phyloP scores from a whole-genome alignment of 2,329 filamentous ascomycete genomes.

The Fusarium anguioides region DNA sequence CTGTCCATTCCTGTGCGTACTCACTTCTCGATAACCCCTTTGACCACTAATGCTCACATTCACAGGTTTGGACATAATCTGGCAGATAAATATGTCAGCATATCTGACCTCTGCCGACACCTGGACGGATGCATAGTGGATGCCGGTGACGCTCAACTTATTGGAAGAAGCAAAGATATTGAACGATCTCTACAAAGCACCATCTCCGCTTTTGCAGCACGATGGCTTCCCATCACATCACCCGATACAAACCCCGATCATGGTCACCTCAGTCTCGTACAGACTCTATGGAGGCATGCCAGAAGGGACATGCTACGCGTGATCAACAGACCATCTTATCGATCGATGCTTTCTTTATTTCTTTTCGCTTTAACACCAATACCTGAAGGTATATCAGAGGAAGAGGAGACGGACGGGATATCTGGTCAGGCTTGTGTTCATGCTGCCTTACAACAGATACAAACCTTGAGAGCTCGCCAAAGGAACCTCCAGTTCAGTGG shows the following conservation, averaged over 20 bases:
- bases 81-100: conserved; percentile 48
- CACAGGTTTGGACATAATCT: conserved; percentile 41
- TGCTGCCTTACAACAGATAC: conserved; percentile 55
- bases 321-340: conserved; percentile 55
- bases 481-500: conserved; percentile 55
- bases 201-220: conserved; percentile 45
- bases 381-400: conserved; percentile 53
- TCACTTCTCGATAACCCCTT: background rate
- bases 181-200: conserved; percentile 45
- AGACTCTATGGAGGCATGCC: conserved; percentile 50
- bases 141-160: conserved; percentile 1
- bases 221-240: conserved; percentile 46
- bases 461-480: conserved; percentile 53
- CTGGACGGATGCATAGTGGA: conserved; percentile 53
- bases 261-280: conserved; percentile 32
- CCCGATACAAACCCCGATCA: background rate
- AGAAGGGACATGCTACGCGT: conserved; percentile 54
- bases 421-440: conserved; percentile 55
- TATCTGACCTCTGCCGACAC: conserved; percentile 46
- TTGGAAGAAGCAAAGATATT: conserved; percentile 32
- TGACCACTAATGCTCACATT: background rate
- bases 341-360: conserved; percentile 54
- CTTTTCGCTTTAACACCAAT: conserved; percentile 56
- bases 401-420: conserved; percentile 55
- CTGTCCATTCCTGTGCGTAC: conserved; percentile 54